A percentile compares a stretch with the other conserved stretches of the same genome.
phyloP scores from a whole-genome alignment of 176 grass and related monocot genomes.

The Chrysopogon serrulatus region DNA sequence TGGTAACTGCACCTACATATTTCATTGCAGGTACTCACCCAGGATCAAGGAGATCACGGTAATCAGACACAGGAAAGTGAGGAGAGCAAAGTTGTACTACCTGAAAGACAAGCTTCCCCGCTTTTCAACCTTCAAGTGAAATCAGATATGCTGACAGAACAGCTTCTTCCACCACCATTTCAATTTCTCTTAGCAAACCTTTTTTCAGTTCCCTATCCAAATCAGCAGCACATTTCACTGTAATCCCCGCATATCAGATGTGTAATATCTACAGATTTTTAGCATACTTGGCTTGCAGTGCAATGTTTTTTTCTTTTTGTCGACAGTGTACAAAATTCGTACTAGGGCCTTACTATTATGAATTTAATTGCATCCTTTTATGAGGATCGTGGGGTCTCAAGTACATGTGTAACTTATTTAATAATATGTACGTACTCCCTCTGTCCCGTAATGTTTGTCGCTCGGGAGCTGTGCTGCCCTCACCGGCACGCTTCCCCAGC shows the following conservation, averaged over 20 bases:
- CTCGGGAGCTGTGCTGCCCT: no score
- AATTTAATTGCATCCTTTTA: conserved; percentile 10
- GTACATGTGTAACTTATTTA: not conserved
- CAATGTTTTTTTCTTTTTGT: not conserved
- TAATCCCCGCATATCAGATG: conserved; percentile 26
- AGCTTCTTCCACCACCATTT: conserved; percentile 25
- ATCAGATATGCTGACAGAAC: not conserved
- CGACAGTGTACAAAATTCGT: conserved; percentile 16
- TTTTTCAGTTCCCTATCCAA: conserved; percentile 8
- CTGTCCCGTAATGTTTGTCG: no score
- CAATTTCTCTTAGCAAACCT: conserved; percentile 13
- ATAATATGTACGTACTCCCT: not conserved
- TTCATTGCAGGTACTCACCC: conserved; percentile 75
- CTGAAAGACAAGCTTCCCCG: conserved; percentile 92
- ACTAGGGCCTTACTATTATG: not conserved
- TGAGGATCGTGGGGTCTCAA: not conserved
- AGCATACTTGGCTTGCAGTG: not conserved
- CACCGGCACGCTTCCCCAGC: no score
- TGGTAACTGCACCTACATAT: not conserved
- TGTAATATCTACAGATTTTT: conserved; percentile 27
- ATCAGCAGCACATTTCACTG: conserved; percentile 26
- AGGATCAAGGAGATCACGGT: conserved; percentile 98
- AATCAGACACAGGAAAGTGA: conserved; percentile 88
- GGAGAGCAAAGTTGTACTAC: conserved; percentile 95
- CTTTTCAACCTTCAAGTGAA: conserved; percentile 96